Percentiles rank a stretch among this genome's conserved stretches.
Evolutionary conservation across 495 filamentous ascomycete species (phyloP).

Genomic region (Penicillium cosmopolitanum): DNA sequence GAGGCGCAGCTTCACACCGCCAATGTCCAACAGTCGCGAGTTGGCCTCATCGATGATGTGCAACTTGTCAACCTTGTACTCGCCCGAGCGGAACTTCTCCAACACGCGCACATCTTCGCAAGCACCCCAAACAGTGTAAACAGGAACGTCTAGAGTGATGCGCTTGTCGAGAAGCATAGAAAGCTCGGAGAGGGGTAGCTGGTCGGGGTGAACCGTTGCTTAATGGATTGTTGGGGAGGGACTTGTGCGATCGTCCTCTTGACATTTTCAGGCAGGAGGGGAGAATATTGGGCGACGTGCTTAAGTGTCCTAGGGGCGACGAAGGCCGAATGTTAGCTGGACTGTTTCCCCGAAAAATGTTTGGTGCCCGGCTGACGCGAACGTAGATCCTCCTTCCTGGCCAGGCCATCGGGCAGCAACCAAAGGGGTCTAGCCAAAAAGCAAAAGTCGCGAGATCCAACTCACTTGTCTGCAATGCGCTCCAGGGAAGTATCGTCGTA

Average conservation of each 20-base stretch:
- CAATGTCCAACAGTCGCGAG: constrained; percentile 90
- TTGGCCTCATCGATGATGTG: constrained; percentile 98
- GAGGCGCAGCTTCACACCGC: constrained; percentile 93
- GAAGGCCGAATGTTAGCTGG: constrained; percentile 22
- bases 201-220: constrained; percentile 77
- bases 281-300: constrained; percentile 98
- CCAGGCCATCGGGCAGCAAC: constrained; percentile 15
- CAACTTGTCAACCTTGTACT: constrained; percentile 97
- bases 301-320: constrained; percentile 75
- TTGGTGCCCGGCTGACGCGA: constrained; percentile 10
- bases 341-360: constrained; percentile 5
- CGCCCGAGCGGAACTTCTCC: constrained; percentile 96
- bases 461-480: constrained; percentile 98
- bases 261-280: constrained; percentile 80
- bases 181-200: constrained; percentile 94
- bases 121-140: constrained; percentile 99
- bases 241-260: constrained; percentile 82
- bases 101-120: constrained; percentile 98
- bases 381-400: not conserved
- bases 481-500: constrained; percentile 96
- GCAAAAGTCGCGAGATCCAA: constrained; percentile 15
- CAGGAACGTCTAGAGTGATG: constrained; percentile 89
- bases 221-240: constrained; percentile 67
- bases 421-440: not conserved
- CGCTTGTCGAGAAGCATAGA: constrained; percentile 87